These are phyloP conservation scores for Iris macrosiphon DNA, from an alignment of 106 monocot genomes.

Conservation along the genomic window DNA sequence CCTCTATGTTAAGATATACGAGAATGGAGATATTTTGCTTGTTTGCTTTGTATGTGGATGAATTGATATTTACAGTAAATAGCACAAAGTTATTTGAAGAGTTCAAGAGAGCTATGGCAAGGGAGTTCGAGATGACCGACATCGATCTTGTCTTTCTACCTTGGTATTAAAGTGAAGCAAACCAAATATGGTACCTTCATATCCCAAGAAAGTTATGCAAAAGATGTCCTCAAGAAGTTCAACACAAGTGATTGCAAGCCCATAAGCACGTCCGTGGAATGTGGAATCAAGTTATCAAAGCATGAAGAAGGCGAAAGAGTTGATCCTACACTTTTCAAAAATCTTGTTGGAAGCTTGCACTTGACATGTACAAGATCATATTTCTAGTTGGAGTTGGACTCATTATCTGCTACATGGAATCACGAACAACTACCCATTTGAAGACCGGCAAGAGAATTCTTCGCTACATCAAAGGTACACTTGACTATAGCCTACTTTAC, in stretches of 20 bases:
- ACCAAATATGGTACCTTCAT: background rate
- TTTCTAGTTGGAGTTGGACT: background rate
- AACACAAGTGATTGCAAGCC: background rate
- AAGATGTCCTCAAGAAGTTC: no score
- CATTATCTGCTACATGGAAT: background rate
- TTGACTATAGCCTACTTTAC: background rate
- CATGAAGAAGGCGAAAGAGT: background rate
- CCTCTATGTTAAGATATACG: no score
- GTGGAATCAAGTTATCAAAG: background rate
- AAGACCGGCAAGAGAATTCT: background rate
- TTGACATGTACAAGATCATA: conserved; percentile 1
- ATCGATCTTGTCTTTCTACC: background rate
- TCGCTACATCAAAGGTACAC: conserved; percentile 2
- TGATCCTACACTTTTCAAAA: conserved; percentile 5
- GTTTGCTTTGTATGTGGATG: conserved; percentile 5
- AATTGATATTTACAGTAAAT: conserved; percentile 1
- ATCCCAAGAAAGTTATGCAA: no score
- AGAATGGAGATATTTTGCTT: background rate
- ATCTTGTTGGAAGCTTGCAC: background rate
- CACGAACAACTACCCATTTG: background rate
- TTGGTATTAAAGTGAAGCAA: background rate
- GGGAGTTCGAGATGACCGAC: background rate
- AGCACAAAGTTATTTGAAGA: background rate
- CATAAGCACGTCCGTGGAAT: background rate
- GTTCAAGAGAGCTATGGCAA: background rate